Conservation (phyloP, 2,329 filamentous ascomycete species). For the Cercospora sesami region DNA sequence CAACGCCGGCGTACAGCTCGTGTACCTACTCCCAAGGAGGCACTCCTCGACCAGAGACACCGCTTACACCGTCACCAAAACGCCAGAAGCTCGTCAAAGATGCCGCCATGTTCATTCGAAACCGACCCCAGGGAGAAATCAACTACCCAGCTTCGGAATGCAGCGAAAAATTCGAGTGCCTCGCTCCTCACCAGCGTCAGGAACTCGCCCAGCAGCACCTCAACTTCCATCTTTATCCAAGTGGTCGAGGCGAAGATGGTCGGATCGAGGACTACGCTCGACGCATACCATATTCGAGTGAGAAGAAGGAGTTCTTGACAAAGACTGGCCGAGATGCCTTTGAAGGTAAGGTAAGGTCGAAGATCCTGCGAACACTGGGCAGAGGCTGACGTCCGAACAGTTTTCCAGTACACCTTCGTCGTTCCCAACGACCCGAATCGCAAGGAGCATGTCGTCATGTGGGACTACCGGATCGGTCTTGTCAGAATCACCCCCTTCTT, state of each 20-base stretch:
- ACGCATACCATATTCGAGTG: constrained; percentile 91
- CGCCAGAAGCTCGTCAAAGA: constrained; percentile 65
- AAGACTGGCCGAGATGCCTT: constrained; percentile 88
- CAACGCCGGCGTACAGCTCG: constrained; percentile 32
- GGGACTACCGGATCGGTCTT: constrained; percentile 94
- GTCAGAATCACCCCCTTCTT: constrained; percentile 94
- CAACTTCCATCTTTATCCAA: constrained; percentile 65
- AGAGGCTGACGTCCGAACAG: constrained; percentile 46
- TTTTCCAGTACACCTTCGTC: constrained; percentile 81
- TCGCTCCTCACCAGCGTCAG: constrained; percentile 38
- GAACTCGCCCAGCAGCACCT: constrained; percentile 59
- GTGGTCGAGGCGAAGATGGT: constrained; percentile 48
- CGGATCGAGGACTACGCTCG: constrained; percentile 51
- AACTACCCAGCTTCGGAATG: constrained; percentile 74
- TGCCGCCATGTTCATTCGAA: constrained; percentile 61
- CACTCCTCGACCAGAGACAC: constrained; percentile 29
- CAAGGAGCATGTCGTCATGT: constrained; percentile 66
- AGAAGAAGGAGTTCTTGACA: constrained; percentile 83
- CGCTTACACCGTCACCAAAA: constrained; percentile 32
- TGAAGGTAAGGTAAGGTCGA: constrained; percentile 62
- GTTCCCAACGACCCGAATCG: constrained; percentile 63
- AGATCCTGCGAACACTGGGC: neutral
- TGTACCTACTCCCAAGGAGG: constrained; percentile 27
- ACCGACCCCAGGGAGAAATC: constrained; percentile 64
- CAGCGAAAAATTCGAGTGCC: constrained; percentile 43